These are phyloP conservation scores for Stephania cephalantha DNA, from an alignment of 164 flowering plant species.

Conservation along the genomic window DNA sequence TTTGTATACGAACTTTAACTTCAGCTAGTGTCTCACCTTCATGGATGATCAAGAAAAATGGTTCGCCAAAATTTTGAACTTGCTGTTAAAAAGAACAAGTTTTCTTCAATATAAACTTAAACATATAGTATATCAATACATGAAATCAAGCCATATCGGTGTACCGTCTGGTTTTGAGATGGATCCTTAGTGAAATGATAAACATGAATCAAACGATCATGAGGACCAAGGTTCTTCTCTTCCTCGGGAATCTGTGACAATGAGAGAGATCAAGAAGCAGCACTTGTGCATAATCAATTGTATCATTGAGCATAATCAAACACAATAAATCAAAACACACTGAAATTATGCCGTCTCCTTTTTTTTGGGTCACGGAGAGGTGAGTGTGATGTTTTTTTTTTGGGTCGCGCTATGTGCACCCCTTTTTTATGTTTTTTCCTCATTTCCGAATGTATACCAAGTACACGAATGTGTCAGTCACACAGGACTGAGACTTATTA, in stretches of 20 bases:
- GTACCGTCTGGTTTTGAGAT: slow-evolving; percentile 59
- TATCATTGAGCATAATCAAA: not conserved
- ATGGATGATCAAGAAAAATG: slow-evolving; percentile 65
- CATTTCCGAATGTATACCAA: too few species aligned
- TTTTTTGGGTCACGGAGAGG: too few species aligned
- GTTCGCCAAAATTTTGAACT: slow-evolving; percentile 77
- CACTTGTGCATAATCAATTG: not conserved
- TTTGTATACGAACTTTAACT: slow-evolving; percentile 64
- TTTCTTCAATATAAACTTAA: not conserved
- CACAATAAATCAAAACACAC: too few species aligned
- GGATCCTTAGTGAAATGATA: slow-evolving; percentile 70
- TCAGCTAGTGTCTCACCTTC: slow-evolving; percentile 73
- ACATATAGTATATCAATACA: not conserved
- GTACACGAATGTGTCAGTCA: too few species aligned
- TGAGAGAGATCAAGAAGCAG: not conserved
- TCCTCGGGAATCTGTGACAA: slow-evolving; percentile 65
- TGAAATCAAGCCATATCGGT: not conserved
- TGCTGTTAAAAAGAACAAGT: slow-evolving; percentile 31
- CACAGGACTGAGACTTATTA: too few species aligned
- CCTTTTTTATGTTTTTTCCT: too few species aligned
- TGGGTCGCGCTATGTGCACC: too few species aligned
- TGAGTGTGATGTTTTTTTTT: too few species aligned
- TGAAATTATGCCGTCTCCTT: too few species aligned
- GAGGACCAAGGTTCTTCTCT: slow-evolving; percentile 71
- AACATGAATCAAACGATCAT: slow-evolving; percentile 73